These are phyloP conservation scores for Amanita molliuscula DNA, from an alignment of 768 basidiomycete species.

Conservation along the genomic window DNA sequence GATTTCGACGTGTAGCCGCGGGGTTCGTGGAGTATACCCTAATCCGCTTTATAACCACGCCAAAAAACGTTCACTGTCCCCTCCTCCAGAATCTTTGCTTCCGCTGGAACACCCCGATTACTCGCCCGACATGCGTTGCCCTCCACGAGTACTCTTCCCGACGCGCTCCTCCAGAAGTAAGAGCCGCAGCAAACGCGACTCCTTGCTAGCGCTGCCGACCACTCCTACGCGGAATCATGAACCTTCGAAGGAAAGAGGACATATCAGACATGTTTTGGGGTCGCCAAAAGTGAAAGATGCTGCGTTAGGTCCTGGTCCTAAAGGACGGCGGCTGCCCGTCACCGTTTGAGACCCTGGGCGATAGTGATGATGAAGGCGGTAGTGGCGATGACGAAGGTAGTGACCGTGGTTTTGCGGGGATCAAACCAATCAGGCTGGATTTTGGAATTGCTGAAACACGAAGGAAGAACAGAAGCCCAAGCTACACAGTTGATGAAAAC, in stretches of 20 bases:
- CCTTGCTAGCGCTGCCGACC: neutral
- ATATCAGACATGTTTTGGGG: neutral
- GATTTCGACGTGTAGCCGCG: constrained; percentile 36
- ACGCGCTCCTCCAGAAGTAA: constrained; percentile 12
- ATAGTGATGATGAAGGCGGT: constrained; percentile 1
- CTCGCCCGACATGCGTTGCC: constrained; percentile 42
- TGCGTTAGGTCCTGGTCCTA: neutral
- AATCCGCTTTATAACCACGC: constrained; percentile 51
- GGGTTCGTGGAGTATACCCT: constrained; percentile 47
- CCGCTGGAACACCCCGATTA: constrained; percentile 58
- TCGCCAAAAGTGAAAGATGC: neutral
- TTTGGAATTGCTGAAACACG: neutral
- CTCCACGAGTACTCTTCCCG: constrained; percentile 51
- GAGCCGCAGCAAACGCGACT: constrained; percentile 1
- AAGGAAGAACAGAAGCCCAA: too few relatives aligned
- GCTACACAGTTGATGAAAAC: too few relatives aligned
- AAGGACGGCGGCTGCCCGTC: neutral
- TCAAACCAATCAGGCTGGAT: constrained; percentile 2
- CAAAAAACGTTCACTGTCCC: constrained; percentile 28
- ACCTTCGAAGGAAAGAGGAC: neutral
- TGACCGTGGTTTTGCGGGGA: neutral
- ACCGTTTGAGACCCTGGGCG: neutral
- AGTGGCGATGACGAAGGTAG: neutral
- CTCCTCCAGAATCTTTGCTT: constrained; percentile 38
- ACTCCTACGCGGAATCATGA: neutral